phyloP scores from a whole-genome alignment of 768 basidiomycete species.

The Pisolithus albus region DNA sequence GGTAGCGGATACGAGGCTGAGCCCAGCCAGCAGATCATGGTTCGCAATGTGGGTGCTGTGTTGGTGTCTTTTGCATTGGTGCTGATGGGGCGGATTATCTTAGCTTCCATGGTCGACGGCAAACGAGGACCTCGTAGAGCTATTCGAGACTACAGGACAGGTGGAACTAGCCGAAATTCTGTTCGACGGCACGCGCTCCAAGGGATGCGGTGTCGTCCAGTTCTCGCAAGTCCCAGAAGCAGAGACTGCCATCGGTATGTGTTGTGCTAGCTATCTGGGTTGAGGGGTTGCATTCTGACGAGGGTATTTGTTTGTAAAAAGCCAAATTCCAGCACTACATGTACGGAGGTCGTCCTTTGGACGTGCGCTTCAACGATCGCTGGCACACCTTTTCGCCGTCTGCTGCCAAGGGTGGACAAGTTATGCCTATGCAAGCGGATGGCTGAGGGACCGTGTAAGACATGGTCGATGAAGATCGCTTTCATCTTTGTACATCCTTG shows the following conservation, averaged over 20 bases:
- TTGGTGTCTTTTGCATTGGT: background rate
- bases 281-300: background rate
- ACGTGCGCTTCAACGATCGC: conserved; percentile 92
- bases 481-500: background rate
- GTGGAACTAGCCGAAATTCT: conserved; percentile 94
- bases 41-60: conserved; percentile 78
- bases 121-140: conserved; percentile 95
- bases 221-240: conserved; percentile 84
- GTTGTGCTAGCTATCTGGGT: background rate
- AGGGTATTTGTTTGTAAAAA: conserved; percentile 12
- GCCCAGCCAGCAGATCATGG: conserved; percentile 96
- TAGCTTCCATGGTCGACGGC: conserved; percentile 98
- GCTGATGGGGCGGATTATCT: background rate
- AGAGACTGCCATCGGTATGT: conserved; percentile 84
- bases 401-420: conserved; percentile 81
- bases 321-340: conserved; percentile 95
- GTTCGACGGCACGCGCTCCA: conserved; percentile 86
- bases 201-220: conserved; percentile 94
- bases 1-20: conserved; percentile 53
- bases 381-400: conserved; percentile 91
- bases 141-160: conserved; percentile 96
- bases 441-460: conserved; percentile 10
- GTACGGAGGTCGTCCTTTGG: conserved; percentile 86
- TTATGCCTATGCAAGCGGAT: conserved; percentile 61
- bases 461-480: too few species aligned